Evolutionary conservation across 805 yeast species (phyloP).

Genomic region (Metschnikowia henanensis): DNA sequence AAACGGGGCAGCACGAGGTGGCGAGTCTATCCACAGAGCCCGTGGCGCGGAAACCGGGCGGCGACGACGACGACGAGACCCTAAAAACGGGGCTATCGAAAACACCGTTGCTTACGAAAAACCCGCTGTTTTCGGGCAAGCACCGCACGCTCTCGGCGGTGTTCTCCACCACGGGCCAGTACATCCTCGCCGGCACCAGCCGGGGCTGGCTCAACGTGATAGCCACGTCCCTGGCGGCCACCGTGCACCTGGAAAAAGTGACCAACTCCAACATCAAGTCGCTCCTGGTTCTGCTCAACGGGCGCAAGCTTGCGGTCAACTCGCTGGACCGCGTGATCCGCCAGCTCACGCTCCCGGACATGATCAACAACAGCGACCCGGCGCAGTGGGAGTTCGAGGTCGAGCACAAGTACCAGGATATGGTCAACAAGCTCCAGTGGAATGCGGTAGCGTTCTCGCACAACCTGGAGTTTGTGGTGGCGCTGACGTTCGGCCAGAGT

Average conservation of each 20-base stretch:
- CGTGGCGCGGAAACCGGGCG: conserved; percentile 1
- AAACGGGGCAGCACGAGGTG: conserved; percentile 4
- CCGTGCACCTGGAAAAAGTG: conserved; percentile 53
- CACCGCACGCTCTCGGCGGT: conserved; percentile 51
- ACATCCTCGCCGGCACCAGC: conserved; percentile 72
- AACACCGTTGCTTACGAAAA: too few species aligned
- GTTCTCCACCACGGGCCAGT: conserved; percentile 54
- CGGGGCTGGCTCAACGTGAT: conserved; percentile 73
- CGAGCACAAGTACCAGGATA: conserved; percentile 86
- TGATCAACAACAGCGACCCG: conserved; percentile 33
- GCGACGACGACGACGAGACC: conserved; percentile 15
- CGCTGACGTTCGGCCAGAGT: conserved; percentile 79
- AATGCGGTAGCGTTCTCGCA: conserved; percentile 74
- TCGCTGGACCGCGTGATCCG: conserved; percentile 76
- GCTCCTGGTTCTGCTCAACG: conserved; percentile 56
- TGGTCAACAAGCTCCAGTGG: conserved; percentile 88
- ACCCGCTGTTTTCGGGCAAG: too few species aligned
- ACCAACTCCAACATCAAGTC: conserved; percentile 72
- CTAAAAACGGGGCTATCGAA: conserved; percentile 27
- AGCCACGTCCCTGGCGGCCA: conserved; percentile 25
- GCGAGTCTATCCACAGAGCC: conserved; percentile 22
- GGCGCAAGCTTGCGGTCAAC: conserved; percentile 66
- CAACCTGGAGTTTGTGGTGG: conserved; percentile 80
- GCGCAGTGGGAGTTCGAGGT: conserved; percentile 53
- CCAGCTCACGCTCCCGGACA: conserved; percentile 53